Evolutionary conservation across 495 filamentous ascomycete species (phyloP).

Genomic region (Trichoderma virens): DNA sequence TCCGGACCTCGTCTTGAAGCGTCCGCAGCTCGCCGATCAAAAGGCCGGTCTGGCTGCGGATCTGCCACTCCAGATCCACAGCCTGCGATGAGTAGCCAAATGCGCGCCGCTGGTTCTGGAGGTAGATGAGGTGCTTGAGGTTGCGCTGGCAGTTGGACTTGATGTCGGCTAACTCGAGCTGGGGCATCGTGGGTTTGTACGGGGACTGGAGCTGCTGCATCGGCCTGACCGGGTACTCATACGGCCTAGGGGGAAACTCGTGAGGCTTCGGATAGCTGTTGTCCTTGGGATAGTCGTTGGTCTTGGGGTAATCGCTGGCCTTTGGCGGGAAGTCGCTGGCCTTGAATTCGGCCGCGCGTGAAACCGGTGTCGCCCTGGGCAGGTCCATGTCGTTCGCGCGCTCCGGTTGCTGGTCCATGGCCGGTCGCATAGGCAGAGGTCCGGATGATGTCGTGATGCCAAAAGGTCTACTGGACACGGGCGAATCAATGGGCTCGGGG

Average conservation of each 20-base stretch:
- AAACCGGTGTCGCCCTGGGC: not conserved
- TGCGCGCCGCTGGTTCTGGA: not conserved
- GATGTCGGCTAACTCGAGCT: not conserved
- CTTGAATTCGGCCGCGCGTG: not conserved
- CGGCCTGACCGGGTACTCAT: not conserved
- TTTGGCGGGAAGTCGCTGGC: not conserved
- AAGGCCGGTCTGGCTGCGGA: not conserved
- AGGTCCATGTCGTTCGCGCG: not conserved
- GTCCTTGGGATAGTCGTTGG: not conserved
- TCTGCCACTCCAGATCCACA: not conserved
- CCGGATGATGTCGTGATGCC: not conserved
- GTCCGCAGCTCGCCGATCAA: slow-evolving; percentile 25
- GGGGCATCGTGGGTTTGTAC: not conserved
- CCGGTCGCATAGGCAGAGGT: not conserved
- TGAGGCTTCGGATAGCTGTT: not conserved
- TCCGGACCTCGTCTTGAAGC: slow-evolving; percentile 23
- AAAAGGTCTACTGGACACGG: not conserved
- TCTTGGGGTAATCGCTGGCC: not conserved
- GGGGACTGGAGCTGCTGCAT: slow-evolving; percentile 6
- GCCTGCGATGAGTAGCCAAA: not conserved
- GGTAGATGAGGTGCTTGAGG: not conserved
- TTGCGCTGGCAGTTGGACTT: slow-evolving; percentile 2
- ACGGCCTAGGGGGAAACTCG: not conserved
- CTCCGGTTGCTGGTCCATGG: not conserved
- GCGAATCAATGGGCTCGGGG: not conserved